phyloP scores from a whole-genome alignment of 148 eudicot species.

The Polygonum maritimum region DNA sequence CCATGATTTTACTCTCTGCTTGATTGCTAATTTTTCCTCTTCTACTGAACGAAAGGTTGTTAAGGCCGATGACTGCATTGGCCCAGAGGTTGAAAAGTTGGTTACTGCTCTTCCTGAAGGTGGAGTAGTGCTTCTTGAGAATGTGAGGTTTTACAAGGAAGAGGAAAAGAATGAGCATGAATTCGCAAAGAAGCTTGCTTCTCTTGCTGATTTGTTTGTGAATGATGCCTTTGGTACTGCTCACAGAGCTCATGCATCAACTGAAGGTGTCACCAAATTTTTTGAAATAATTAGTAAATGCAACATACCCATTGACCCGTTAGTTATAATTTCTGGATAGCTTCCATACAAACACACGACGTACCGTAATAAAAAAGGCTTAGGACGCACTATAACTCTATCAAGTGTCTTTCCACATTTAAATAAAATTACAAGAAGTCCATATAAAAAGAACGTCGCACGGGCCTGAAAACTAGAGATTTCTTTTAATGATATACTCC shows the following conservation, averaged over 20 bases:
- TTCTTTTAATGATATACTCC: too few species aligned
- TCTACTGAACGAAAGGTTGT: constrained; percentile 42
- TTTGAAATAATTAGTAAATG: too few species aligned
- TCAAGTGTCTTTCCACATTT: too few species aligned
- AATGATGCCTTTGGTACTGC: constrained; percentile 98
- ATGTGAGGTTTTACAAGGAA: constrained; percentile 86
- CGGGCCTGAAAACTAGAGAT: too few species aligned
- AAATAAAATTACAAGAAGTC: too few species aligned
- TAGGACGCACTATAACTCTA: too few species aligned
- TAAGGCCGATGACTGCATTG: constrained; percentile 87
- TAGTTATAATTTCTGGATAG: too few species aligned
- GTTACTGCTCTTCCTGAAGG: constrained; percentile 78
- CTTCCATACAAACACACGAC: too few species aligned
- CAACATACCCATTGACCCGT: too few species aligned
- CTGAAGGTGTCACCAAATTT: constrained; percentile 84
- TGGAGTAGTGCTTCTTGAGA: constrained; percentile 82
- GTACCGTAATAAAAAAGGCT: too few species aligned
- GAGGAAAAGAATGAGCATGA: constrained; percentile 93
- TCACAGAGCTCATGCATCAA: constrained; percentile 96
- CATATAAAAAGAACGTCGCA: too few species aligned
- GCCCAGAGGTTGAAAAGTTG: constrained; percentile 84
- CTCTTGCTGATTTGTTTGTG: constrained; percentile 82
- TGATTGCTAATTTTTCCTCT: constrained; percentile 4
- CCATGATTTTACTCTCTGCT: neutral
- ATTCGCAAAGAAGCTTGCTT: constrained; percentile 90